These are phyloP conservation scores for Cyclostephanos tholiformis DNA, from an alignment of 108 stramenopile genomes.

Conservation along the genomic window DNA sequence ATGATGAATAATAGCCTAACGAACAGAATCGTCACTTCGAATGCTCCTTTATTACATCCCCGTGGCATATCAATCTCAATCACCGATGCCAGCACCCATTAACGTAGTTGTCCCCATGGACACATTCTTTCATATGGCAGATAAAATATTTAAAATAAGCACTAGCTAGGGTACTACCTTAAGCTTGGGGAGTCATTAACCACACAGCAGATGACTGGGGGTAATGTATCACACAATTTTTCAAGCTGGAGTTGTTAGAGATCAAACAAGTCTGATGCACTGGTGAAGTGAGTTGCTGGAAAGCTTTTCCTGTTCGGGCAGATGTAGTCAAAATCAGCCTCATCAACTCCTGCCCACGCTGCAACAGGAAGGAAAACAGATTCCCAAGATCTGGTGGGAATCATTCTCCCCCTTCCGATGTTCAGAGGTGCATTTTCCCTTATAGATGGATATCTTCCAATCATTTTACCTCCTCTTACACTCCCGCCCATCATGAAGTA, in stretches of 20 bases:
- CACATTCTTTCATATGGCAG: no score
- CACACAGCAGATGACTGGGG: no score
- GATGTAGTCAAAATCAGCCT: slow-evolving; percentile 31
- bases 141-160: no score
- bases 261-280: slow-evolving; percentile 33
- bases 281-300: slow-evolving; percentile 27
- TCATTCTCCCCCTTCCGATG: slow-evolving; percentile 52
- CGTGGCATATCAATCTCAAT: slow-evolving; percentile 30
- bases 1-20: slow-evolving; percentile 36
- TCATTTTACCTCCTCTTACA: slow-evolving; percentile 52
- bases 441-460: slow-evolving; percentile 41
- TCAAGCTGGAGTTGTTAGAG: background rate
- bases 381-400: slow-evolving; percentile 59
- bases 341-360: slow-evolving; percentile 46
- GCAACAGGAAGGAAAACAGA: slow-evolving; percentile 52
- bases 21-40: slow-evolving; percentile 13
- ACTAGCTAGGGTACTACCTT: no score
- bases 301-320: slow-evolving; percentile 42
- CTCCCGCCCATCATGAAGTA: slow-evolving; percentile 53
- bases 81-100: slow-evolving; percentile 7
- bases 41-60: slow-evolving; percentile 20
- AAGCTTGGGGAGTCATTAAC: no score
- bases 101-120: no score
- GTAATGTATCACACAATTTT: no score
- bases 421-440: slow-evolving; percentile 27